Percentiles rank a stretch among this genome's conserved stretches.
Evolutionary conservation across 2,329 filamentous ascomycete species (phyloP).

Genomic region (Aphanocladium album): DNA sequence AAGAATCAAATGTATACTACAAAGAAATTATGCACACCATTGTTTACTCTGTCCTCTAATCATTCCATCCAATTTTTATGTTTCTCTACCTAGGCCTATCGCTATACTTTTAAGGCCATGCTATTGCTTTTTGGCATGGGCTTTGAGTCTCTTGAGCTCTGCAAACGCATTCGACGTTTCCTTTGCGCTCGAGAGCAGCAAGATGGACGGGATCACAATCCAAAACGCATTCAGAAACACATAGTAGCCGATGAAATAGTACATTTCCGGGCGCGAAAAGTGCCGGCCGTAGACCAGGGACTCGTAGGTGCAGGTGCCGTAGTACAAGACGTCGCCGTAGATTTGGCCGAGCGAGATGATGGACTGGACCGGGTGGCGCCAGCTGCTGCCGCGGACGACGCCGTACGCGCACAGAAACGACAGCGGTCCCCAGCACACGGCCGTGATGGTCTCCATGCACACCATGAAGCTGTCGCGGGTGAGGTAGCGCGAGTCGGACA

Average conservation of each 20-base stretch:
- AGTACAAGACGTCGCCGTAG: slow-evolving; percentile 44
- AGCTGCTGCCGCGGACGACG: slow-evolving; percentile 31
- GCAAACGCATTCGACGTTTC: slow-evolving; percentile 14
- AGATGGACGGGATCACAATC: slow-evolving; percentile 36
- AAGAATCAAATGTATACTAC: too few relatives aligned
- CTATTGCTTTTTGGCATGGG: neutral
- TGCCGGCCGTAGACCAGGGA: slow-evolving; percentile 24
- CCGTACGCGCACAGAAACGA: slow-evolving; percentile 35
- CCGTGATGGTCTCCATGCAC: slow-evolving; percentile 43
- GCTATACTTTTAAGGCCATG: too few relatives aligned
- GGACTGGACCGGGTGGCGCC: slow-evolving; percentile 37
- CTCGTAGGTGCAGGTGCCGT: slow-evolving; percentile 35
- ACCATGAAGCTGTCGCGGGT: slow-evolving; percentile 40
- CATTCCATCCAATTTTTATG: too few relatives aligned
- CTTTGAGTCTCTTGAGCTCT: neutral
- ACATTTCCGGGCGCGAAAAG: slow-evolving; percentile 38
- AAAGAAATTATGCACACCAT: too few relatives aligned
- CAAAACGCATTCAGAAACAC: slow-evolving; percentile 41
- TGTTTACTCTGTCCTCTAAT: too few relatives aligned
- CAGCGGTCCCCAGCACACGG: slow-evolving; percentile 41
- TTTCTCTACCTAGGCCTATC: too few relatives aligned
- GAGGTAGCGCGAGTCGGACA: slow-evolving; percentile 44
- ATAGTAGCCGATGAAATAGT: slow-evolving; percentile 43
- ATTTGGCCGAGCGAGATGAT: slow-evolving; percentile 33
- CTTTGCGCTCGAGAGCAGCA: slow-evolving; percentile 18